Evolutionary conservation across 805 yeast genomes (phyloP).

Genomic region (Metschnikowia gelsemii): DNA sequence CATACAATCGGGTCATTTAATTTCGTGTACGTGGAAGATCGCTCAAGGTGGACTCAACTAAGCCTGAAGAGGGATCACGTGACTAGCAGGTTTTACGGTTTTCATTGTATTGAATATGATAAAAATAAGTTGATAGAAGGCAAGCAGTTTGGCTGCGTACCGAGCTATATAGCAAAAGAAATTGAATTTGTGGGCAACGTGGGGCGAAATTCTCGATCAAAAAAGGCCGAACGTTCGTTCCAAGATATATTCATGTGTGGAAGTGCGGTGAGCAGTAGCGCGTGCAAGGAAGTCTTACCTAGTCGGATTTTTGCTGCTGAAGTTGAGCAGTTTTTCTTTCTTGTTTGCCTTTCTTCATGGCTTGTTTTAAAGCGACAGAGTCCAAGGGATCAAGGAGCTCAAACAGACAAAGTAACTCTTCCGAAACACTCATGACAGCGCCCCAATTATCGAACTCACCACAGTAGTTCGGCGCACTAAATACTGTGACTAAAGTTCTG

Average conservation of each 20-base stretch:
- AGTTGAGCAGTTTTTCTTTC: constrained; percentile 66
- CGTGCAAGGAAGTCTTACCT: not conserved
- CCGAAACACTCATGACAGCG: constrained; percentile 96
- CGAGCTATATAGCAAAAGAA: constrained; percentile 7
- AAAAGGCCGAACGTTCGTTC: not conserved
- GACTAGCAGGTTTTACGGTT: not conserved
- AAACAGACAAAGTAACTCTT: constrained; percentile 87
- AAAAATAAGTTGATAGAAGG: not conserved
- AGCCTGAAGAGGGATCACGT: constrained; percentile 5
- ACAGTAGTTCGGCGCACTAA: constrained; percentile 74
- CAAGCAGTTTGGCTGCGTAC: not conserved
- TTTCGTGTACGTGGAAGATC: not conserved
- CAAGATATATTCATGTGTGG: not conserved
- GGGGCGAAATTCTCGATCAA: not conserved
- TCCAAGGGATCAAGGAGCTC: constrained; percentile 93
- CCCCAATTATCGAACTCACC: constrained; percentile 95
- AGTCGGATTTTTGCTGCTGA: constrained; percentile 15
- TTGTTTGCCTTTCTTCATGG: constrained; percentile 89
- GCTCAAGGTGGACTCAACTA: not conserved
- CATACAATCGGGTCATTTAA: not conserved
- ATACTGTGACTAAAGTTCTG: constrained; percentile 67
- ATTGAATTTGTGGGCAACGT: not conserved
- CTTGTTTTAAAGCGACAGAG: constrained; percentile 87
- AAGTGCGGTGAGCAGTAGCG: not conserved
- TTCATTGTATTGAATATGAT: not conserved